Conservation (phyloP, 1,139 yeast species). For the Saccharomyces hybrid region DNA sequence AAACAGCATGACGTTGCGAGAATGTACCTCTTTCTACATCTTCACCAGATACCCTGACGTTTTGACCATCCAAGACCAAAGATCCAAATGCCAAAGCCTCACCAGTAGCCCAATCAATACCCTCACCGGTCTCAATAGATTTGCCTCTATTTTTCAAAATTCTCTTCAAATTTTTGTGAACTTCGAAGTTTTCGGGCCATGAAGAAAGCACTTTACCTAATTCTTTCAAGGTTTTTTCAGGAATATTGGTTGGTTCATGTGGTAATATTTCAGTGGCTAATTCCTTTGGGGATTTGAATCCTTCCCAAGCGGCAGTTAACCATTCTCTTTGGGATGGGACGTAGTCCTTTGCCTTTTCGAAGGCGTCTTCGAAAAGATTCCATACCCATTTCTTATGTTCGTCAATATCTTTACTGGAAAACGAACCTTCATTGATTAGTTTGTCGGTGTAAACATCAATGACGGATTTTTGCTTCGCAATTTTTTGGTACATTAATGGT, state of each 20-base stretch:
- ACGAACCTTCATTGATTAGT: constrained; percentile 78
- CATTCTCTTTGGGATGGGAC: constrained; percentile 92
- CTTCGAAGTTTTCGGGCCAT: constrained; percentile 82
- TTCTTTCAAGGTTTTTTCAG: constrained; percentile 60
- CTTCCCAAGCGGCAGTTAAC: constrained; percentile 99
- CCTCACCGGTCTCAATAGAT: constrained; percentile 81
- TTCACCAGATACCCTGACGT: constrained; percentile 96
- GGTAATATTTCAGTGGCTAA: constrained; percentile 93
- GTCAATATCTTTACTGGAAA: constrained; percentile 81
- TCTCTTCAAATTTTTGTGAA: constrained; percentile 95
- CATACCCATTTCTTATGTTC: constrained; percentile 99
- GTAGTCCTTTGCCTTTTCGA: constrained; percentile 80
- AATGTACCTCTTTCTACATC: constrained; percentile 99
- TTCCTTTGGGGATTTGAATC: constrained; percentile 95
- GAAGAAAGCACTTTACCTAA: constrained; percentile 75
- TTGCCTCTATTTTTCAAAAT: constrained; percentile 82
- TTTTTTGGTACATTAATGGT: constrained; percentile 91
- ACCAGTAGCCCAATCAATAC: constrained; percentile 99
- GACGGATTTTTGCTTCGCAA: constrained; percentile 82
- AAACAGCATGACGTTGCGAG: constrained; percentile 98
- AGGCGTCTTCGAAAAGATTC: constrained; percentile 86
- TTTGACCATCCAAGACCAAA: constrained; percentile 85
- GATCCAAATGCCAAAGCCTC: constrained; percentile 98
- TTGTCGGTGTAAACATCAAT: constrained; percentile 77
- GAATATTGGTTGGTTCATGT: constrained; percentile 91